Percentiles rank a stretch among this genome's conserved stretches.
Evolutionary conservation across 2,329 filamentous ascomycete species (phyloP).

Genomic region (Podosphaera fusca): DNA sequence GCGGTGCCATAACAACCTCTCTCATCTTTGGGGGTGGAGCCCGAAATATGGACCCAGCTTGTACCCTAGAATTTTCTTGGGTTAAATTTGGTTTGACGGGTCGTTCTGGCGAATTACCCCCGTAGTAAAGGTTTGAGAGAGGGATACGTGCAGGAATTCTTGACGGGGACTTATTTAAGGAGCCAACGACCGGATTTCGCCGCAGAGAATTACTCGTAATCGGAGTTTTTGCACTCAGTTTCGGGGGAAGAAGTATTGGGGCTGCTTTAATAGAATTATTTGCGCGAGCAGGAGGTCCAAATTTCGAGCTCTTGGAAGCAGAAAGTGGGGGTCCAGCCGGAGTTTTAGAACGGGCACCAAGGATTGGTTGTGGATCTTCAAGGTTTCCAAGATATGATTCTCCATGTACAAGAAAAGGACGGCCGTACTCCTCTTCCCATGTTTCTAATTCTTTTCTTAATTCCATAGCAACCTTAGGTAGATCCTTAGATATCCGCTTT

Average conservation of each 20-base stretch:
- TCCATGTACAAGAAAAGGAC: slow-evolving; percentile 80
- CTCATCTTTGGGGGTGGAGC: slow-evolving; percentile 84
- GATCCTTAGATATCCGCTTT: slow-evolving; percentile 85
- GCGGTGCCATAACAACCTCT: slow-evolving; percentile 39
- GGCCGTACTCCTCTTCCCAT: slow-evolving; percentile 87
- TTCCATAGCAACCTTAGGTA: slow-evolving; percentile 78
- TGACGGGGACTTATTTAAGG: slow-evolving; percentile 29
- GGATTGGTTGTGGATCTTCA: slow-evolving; percentile 36
- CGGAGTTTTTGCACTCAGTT: slow-evolving; percentile 27
- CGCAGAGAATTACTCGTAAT: slow-evolving; percentile 19
- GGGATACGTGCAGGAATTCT: slow-evolving; percentile 49
- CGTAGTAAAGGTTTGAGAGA: slow-evolving; percentile 43
- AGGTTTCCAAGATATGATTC: slow-evolving; percentile 74
- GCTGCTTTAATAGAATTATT: slow-evolving; percentile 13
- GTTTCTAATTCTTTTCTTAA: slow-evolving; percentile 56
- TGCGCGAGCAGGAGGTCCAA: slow-evolving; percentile 10
- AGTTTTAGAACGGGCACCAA: slow-evolving; percentile 51
- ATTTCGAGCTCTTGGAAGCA: slow-evolving; percentile 14
- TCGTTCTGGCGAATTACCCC: slow-evolving; percentile 65
- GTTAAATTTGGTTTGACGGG: slow-evolving; percentile 15
- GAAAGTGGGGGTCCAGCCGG: slow-evolving; percentile 37
- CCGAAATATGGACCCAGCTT: slow-evolving; percentile 30
- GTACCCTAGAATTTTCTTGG: slow-evolving; percentile 10
- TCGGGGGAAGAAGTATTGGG: slow-evolving; percentile 8
- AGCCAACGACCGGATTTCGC: slow-evolving; percentile 13